phyloP scores from a whole-genome alignment of 257 asterid genomes.

The Phtheirospermum japonicum region DNA sequence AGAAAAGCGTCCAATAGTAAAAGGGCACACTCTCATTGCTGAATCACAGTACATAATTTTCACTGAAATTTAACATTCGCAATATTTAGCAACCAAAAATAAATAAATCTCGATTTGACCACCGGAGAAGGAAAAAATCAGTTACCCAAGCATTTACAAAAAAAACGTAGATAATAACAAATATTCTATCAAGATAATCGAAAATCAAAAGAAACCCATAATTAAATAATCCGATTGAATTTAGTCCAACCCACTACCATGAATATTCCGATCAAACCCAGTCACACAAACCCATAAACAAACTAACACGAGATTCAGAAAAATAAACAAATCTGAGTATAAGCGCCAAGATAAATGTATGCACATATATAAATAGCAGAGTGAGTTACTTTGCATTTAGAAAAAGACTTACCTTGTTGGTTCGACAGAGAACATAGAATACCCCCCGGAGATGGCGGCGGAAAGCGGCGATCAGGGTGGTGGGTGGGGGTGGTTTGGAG shows the following conservation, averaged over 20 bases:
- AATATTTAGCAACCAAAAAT: neutral
- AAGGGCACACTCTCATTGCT: constrained; percentile 12
- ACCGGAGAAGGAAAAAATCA: constrained; percentile 9
- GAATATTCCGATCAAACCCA: constrained; percentile 33
- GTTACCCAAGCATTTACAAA: constrained; percentile 19
- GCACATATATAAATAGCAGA: constrained; percentile 19
- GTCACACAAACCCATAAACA: constrained; percentile 10
- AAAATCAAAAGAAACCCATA: constrained; percentile 16
- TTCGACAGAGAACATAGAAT: constrained; percentile 10
- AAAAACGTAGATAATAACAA: neutral
- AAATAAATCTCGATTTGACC: constrained; percentile 21
- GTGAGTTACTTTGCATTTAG: neutral
- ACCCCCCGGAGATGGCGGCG: constrained; percentile 30
- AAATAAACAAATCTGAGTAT: constrained; percentile 21
- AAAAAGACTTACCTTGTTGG: constrained; percentile 31
- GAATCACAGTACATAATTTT: constrained; percentile 20
- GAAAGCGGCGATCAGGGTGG: constrained; percentile 38
- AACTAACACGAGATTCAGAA: constrained; percentile 9
- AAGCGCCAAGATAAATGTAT: constrained; percentile 14
- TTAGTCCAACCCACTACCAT: constrained; percentile 17
- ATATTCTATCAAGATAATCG: neutral
- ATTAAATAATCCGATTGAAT: constrained; percentile 19
- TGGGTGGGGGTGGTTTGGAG: constrained; percentile 36
- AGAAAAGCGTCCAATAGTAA: constrained; percentile 3
- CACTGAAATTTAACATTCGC: constrained; percentile 6